A percentile compares a stretch with the other conserved stretches of the same genome.
Evolutionary conservation across 2,329 filamentous ascomycete species (phyloP).

Genomic region (Aspergillus floridensis): DNA sequence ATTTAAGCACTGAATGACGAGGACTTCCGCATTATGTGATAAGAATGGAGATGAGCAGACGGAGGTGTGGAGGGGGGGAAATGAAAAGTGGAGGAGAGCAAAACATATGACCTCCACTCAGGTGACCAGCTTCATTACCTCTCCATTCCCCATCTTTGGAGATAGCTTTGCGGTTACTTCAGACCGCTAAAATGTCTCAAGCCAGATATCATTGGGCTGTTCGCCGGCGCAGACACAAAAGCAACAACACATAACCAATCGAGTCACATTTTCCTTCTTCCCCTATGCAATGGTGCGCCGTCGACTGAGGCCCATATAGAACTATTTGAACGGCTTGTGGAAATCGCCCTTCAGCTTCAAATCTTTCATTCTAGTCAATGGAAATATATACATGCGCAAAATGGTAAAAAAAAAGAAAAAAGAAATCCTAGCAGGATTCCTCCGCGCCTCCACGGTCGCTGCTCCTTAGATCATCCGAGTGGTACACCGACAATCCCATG

Average conservation of each 20-base stretch:
- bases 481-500: not conserved
- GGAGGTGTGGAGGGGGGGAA: not conserved
- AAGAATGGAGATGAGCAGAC: not conserved
- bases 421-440: not conserved
- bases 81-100: not conserved
- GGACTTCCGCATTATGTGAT: not conserved
- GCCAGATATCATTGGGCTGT: too few relatives aligned
- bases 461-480: not conserved
- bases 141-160: too few relatives aligned
- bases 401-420: not conserved
- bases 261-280: too few relatives aligned
- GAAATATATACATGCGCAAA: slow-evolving; percentile 6
- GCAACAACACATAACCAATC: too few relatives aligned
- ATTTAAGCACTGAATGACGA: not conserved
- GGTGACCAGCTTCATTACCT: not conserved
- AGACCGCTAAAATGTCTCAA: too few relatives aligned
- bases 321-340: not conserved
- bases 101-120: not conserved
- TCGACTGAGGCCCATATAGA: too few relatives aligned
- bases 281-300: too few relatives aligned
- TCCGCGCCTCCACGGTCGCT: not conserved
- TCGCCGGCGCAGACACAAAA: too few relatives aligned
- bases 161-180: too few relatives aligned
- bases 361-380: slow-evolving; percentile 1
- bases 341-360: not conserved